These are phyloP conservation scores for Phytopythium ostracodes DNA, from an alignment of 352 stramenopile species.

Conservation along the genomic window DNA sequence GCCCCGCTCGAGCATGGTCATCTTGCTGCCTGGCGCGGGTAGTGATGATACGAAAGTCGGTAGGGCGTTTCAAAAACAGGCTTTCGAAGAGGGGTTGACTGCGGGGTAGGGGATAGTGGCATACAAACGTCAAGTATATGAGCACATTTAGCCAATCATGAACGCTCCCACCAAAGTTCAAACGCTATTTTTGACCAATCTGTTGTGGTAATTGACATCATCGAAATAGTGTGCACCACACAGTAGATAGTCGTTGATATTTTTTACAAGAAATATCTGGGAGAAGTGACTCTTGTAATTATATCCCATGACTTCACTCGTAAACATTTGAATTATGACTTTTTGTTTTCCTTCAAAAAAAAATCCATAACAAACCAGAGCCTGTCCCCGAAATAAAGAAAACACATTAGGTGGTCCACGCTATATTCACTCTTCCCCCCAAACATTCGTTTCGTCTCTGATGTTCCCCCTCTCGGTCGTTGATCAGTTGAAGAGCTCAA, in stretches of 20 bases:
- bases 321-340: too few relatives aligned
- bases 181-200: neutral
- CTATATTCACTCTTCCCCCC: neutral
- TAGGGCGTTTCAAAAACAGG: neutral
- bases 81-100: neutral
- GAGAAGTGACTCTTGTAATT: neutral
- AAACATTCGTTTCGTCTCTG: neutral
- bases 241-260: neutral
- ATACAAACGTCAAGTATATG: neutral
- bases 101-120: neutral
- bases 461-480: neutral
- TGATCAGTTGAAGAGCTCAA: conserved; percentile 4
- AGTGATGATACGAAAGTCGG: neutral
- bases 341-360: too few relatives aligned
- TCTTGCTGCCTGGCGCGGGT: neutral
- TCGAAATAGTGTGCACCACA: neutral
- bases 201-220: neutral
- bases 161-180: conserved; percentile 3
- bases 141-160: neutral
- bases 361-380: too few relatives aligned
- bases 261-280: neutral
- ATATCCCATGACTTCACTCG: too few relatives aligned
- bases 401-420: neutral
- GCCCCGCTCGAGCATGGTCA: neutral
- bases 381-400: too few relatives aligned